phyloP scores from a whole-genome alignment of 441 rosid species.

The Adansonia grandidieri region DNA sequence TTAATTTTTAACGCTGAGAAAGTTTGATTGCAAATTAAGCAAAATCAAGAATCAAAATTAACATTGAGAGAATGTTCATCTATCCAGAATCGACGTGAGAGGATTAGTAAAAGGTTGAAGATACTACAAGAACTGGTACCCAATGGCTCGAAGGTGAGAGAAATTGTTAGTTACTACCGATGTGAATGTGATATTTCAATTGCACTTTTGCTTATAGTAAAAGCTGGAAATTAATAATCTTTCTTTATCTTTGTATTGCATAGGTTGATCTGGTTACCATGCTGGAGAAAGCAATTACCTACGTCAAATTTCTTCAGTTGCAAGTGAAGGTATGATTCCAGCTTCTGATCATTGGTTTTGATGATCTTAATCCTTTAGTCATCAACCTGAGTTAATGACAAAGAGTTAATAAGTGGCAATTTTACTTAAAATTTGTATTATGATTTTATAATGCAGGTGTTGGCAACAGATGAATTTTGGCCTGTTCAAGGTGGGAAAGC shows the following conservation, averaged over 20 bases:
- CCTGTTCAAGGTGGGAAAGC: constrained; percentile 91
- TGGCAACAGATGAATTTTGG: constrained; percentile 97
- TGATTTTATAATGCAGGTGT: constrained; percentile 48
- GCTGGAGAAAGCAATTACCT: constrained; percentile 86
- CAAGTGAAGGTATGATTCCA: constrained; percentile 70
- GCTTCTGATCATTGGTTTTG: background rate
- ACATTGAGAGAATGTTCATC: constrained; percentile 19
- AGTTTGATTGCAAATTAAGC: constrained; percentile 26
- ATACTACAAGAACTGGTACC: constrained; percentile 83
- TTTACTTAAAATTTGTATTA: background rate
- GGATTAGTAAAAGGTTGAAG: constrained; percentile 88
- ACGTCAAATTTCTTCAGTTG: constrained; percentile 92
- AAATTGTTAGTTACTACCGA: background rate
- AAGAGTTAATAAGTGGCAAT: background rate
- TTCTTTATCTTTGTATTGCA: background rate
- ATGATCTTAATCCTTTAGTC: too few relatives aligned
- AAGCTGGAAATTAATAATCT: background rate
- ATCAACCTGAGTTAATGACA: too few relatives aligned
- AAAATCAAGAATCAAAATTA: background rate
- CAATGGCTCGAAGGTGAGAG: constrained; percentile 74
- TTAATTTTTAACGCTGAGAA: background rate
- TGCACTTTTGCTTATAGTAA: background rate
- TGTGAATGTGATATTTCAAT: background rate
- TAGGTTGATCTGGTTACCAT: constrained; percentile 95
- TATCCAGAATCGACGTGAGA: constrained; percentile 72